phyloP scores from a whole-genome alignment of 2,329 filamentous ascomycete genomes.

The Aspergillus intermedius region DNA sequence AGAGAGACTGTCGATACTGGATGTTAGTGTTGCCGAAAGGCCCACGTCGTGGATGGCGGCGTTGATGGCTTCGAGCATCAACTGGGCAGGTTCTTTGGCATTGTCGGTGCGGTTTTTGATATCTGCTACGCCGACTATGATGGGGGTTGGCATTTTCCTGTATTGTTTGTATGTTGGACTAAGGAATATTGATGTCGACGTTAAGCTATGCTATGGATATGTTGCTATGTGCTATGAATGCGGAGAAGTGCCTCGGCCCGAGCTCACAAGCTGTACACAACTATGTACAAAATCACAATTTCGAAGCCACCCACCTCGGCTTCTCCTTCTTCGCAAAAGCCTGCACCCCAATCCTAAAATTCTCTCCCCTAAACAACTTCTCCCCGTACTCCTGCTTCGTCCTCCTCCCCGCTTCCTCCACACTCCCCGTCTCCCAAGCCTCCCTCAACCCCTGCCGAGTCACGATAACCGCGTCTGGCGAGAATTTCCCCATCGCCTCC shows the following conservation, averaged over 20 bases:
- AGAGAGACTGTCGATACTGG: constrained; percentile 51
- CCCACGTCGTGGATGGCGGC: constrained; percentile 48
- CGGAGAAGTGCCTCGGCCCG: background rate
- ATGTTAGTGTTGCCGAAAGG: constrained; percentile 31
- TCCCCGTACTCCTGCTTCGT: constrained; percentile 79
- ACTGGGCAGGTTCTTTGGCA: constrained; percentile 52
- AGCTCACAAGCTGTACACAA: background rate
- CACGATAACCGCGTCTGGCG: constrained; percentile 69
- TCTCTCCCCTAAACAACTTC: constrained; percentile 74
- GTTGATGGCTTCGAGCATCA: constrained; percentile 54
- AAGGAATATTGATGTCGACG: background rate
- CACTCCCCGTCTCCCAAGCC: constrained; percentile 62
- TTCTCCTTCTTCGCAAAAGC: constrained; percentile 69
- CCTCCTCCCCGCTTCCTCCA: constrained; percentile 65
- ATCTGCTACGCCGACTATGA: constrained; percentile 59
- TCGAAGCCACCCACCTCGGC: constrained; percentile 63
- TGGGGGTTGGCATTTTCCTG: constrained; percentile 31
- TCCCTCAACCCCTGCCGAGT: constrained; percentile 61
- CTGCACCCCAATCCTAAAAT: constrained; percentile 75
- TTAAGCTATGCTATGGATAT: background rate
- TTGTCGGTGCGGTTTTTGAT: constrained; percentile 54
- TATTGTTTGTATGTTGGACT: background rate
- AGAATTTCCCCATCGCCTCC: constrained; percentile 53
- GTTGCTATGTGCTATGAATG: background rate
- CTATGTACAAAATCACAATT: constrained; percentile 4